Conservation (phyloP, 2,329 filamentous ascomycete genomes). For the Orbilia blumenaviensis region DNA sequence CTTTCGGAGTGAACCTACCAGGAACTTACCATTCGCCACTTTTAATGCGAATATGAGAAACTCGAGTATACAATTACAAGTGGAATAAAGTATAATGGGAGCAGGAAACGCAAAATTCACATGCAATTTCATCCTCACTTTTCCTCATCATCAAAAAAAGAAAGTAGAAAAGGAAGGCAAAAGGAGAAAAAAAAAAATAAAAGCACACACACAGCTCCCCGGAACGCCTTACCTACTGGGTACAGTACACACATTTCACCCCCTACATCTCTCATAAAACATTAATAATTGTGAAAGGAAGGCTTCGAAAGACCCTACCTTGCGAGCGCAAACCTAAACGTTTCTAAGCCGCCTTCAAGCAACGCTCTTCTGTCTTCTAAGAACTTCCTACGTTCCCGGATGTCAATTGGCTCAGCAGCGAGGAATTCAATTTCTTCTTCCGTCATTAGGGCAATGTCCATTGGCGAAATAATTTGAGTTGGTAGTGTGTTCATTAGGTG, state of each 20-base stretch:
- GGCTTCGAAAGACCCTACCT: neutral
- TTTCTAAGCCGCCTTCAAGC: constrained; percentile 23
- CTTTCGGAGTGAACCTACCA: too few relatives aligned
- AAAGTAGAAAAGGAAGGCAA: neutral
- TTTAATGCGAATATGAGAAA: neutral
- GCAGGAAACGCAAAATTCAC: neutral
- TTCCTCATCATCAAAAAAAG: neutral
- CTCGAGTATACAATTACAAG: neutral
- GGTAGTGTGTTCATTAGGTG: constrained; percentile 36
- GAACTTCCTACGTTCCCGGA: constrained; percentile 25
- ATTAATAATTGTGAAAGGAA: neutral
- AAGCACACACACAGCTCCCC: neutral
- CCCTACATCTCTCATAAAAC: neutral
- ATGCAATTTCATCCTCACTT: constrained; percentile 15
- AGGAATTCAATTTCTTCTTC: constrained; percentile 36
- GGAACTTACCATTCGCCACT: too few relatives aligned
- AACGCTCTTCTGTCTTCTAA: constrained; percentile 18
- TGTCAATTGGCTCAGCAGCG: constrained; percentile 24
- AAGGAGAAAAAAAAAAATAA: neutral
- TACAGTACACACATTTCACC: neutral
- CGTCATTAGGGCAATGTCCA: constrained; percentile 40
- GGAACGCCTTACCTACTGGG: constrained; percentile 10
- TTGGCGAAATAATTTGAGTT: constrained; percentile 35
- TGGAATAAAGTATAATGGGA: neutral
- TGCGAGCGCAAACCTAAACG: constrained; percentile 34